phyloP scores from a whole-genome alignment of 176 grass and related monocot species.

The Saccharum spontaneum region DNA sequence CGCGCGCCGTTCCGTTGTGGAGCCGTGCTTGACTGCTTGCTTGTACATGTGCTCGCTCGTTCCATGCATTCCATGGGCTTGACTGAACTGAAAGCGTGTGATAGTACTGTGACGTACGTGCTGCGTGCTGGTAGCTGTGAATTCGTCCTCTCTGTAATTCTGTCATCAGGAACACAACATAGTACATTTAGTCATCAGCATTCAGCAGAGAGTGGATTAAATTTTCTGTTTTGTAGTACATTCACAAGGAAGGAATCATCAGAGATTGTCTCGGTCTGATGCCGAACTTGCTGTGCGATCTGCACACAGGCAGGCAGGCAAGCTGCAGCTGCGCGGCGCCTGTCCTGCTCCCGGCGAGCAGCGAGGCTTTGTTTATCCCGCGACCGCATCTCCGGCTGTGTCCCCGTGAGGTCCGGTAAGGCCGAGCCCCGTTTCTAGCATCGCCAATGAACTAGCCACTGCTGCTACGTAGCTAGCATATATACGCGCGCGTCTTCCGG shows the following conservation, averaged over 20 bases:
- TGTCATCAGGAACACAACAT: neutral
- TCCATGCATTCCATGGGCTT: neutral
- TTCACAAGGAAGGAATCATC: neutral
- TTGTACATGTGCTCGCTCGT: neutral
- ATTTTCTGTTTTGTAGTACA: neutral
- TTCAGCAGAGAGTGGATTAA: no score
- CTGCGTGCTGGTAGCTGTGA: neutral
- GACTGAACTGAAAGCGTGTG: neutral
- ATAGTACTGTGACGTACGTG: neutral
- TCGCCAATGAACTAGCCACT: no score
- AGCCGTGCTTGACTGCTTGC: neutral
- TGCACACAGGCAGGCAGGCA: neutral
- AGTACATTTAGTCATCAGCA: neutral
- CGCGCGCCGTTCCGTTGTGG: neutral
- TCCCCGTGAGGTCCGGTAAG: no score
- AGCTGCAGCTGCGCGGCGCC: no score
- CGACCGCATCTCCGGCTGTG: no score
- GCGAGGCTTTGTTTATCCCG: no score
- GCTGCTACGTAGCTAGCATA: no score
- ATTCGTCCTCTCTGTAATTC: neutral
- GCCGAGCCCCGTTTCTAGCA: no score
- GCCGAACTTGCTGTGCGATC: no score
- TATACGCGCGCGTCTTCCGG: no score
- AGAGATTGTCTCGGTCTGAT: neutral
- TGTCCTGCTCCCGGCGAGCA: no score